Evolutionary conservation across 257 asterid species (phyloP), one percentile per base, ranked within the genome.

Genomic region (Petunia axillaris): DNA sequence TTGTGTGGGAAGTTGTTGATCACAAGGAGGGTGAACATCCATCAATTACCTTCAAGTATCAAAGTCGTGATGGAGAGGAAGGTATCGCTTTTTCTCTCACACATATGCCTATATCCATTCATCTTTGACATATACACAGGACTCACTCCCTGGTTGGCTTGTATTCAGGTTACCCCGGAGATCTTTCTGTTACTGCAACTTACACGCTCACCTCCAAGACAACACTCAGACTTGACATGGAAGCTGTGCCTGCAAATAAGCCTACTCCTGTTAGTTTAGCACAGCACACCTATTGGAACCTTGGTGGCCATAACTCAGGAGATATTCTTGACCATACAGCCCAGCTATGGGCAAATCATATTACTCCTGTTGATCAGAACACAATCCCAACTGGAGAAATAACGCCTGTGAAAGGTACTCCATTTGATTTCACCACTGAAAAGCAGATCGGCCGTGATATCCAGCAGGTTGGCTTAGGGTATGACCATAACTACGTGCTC

Each of bases 241-340:
- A 89, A 86, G 98, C 98, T 4, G 87, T 90, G 57, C 94, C 97
- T 2, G 83, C 79, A 85, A 87, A 89, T 74, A 96, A 94, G 84
- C 87, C 98, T 6, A 93, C 99, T 9, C 98, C 97, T 2, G 88
- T 96, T 86, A 96, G 84, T 85, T 84, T 96, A 78, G 98, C 99
- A 35, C 98, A 96, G 77, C 99, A 96, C 84, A 96, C 99, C 4
- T 96, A 96, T 52, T 96, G 99, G 99, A 96, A 96, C 76, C 84
- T 96, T 80, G 94, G 92, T 5, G 98, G 98, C 52, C 99, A 96
- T 65, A 74, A 81, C 41, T 90, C 97, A 0, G 93, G 99, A 6
- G 89, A 79, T 40, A 73, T 94, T 76, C 97, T 94, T 50, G 89
- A 93, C 50, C 97, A 96, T 57, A 87, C 97, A 2, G 89, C 92